Base-by-base conservation (phyloP, 2,329 filamentous ascomycete genomes). In the Paramyrothecium sp. region DNA sequence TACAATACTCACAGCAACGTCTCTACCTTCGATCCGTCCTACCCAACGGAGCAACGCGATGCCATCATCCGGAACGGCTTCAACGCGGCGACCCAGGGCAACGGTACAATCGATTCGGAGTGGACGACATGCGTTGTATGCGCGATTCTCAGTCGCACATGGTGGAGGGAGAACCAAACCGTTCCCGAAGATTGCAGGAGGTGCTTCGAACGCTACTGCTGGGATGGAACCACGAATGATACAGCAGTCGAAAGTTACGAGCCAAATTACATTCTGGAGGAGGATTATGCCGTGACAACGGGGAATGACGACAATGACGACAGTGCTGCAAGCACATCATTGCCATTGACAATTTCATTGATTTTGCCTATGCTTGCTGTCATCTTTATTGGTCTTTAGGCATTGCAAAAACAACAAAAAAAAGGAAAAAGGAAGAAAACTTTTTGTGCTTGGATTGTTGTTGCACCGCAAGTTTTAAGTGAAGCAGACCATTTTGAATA, bases 91-190 rank as follows among this genome's bases (percentile, higher is more conserved):
- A 96, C 91, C 0, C 86, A 87, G 77, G 91, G 82, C 50, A 96
- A 96, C 71, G 85, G 82, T 33, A 92, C 90, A 0, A 65, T 87
- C 1, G 89, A 94, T 67, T 64, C 72, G 0, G 71, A 87, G 51
- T 97, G 92, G 92, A 80, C 87, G 0, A 79, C 85, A 0, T 97
- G 92, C 65, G 87, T 95, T 2, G 90, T 86, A 4, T 97, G 92
- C 71, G 92, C 92, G 0, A 85, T 94, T 3, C 77, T 97, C 19
- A 83, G 81, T 54, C 82, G 92, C 52, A 91, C 87, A 58, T 80
- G 92, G 57, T 76, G 83, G 59, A 82, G 90, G 47, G 91, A 89
- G 0, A 78, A 78, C 11, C 89, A 87, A 1, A 60, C 73, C 0
- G 76, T 91, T 1, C 92, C 92, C 0, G 76, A 81, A 1, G 82